phyloP scores from a whole-genome alignment of 768 basidiomycete genomes.

The Gymnopilus junonius region DNA sequence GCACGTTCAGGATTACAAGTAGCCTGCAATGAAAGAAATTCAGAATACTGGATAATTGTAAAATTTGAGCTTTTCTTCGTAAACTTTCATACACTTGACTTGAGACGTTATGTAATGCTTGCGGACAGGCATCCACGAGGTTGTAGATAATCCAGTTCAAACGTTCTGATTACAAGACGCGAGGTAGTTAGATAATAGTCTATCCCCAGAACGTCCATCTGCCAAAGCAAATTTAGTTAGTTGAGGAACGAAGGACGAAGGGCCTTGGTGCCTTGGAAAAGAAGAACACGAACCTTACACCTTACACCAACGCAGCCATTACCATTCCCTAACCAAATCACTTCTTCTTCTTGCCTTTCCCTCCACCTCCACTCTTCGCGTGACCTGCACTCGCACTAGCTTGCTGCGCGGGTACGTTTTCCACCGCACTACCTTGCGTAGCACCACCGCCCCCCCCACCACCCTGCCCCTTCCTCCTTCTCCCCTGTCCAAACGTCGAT shows the following conservation, averaged over 20 bases:
- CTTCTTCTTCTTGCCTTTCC: constrained; percentile 75
- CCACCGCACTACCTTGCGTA: constrained; percentile 65
- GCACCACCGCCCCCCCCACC: constrained; percentile 54
- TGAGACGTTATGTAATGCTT: constrained; percentile 16
- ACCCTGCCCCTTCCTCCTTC: constrained; percentile 53
- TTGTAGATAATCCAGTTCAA: neutral
- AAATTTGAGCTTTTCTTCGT: neutral
- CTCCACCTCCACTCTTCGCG: constrained; percentile 41
- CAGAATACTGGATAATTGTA: neutral
- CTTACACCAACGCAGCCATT: neutral
- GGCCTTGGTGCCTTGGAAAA: neutral
- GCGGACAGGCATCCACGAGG: constrained; percentile 18
- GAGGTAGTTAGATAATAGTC: constrained; percentile 1
- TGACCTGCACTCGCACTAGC: constrained; percentile 30
- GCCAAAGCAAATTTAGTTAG: neutral
- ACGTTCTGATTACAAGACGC: constrained; percentile 4
- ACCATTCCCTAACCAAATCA: constrained; percentile 29
- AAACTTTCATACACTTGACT: neutral
- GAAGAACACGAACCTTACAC: neutral
- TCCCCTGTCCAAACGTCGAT: constrained; percentile 57
- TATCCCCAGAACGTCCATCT: constrained; percentile 5
- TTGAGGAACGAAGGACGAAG: neutral
- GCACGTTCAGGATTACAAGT: neutral
- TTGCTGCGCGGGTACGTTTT: constrained; percentile 32
- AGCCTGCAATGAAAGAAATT: neutral